A percentile compares a stretch with the other conserved stretches of the same genome.
Conservation (phyloP, 2,329 filamentous ascomycete genomes). For the Xylariales sp. region DNA sequence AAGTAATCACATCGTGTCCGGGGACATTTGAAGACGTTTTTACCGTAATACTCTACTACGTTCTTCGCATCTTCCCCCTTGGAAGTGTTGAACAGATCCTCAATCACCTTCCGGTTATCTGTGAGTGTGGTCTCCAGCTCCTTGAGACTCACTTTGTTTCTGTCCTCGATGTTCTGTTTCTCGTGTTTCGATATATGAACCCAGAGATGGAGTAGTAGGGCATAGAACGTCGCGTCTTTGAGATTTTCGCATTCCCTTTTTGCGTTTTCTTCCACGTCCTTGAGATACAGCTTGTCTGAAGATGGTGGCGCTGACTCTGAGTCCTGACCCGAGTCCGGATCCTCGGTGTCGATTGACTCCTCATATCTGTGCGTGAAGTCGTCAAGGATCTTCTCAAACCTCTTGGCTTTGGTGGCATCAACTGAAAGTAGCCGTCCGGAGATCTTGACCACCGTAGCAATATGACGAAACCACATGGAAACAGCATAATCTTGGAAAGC, state of each 20-base stretch:
- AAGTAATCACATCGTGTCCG: slow-evolving; percentile 2
- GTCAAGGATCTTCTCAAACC: slow-evolving; percentile 8
- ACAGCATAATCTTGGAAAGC: slow-evolving; percentile 34
- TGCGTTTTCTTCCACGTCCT: background rate
- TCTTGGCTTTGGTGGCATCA: slow-evolving; percentile 1
- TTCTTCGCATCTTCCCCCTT: background rate
- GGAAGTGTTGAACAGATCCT: background rate
- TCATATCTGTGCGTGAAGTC: slow-evolving; percentile 1
- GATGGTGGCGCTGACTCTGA: background rate
- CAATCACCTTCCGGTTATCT: slow-evolving; percentile 19
- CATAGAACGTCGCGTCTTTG: slow-evolving; percentile 15
- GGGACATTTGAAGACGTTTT: slow-evolving; percentile 8
- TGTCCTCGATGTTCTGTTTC: slow-evolving; percentile 12
- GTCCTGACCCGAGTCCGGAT: background rate
- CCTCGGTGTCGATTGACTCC: background rate
- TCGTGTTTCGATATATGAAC: slow-evolving; percentile 26
- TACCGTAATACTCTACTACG: slow-evolving; percentile 1
- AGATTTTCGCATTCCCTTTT: slow-evolving; percentile 16
- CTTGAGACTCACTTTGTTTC: slow-evolving; percentile 27
- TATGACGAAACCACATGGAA: slow-evolving; percentile 29
- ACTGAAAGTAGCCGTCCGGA: background rate
- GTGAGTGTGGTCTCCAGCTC: slow-evolving; percentile 20
- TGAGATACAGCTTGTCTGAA: background rate
- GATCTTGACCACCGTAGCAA: slow-evolving; percentile 1
- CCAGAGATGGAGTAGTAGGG: slow-evolving; percentile 20